Evolutionary conservation across 768 basidiomycete genomes (phyloP), one percentile per base, ranked within the genome.

Genomic region (Aureoboletus auriporus): DNA sequence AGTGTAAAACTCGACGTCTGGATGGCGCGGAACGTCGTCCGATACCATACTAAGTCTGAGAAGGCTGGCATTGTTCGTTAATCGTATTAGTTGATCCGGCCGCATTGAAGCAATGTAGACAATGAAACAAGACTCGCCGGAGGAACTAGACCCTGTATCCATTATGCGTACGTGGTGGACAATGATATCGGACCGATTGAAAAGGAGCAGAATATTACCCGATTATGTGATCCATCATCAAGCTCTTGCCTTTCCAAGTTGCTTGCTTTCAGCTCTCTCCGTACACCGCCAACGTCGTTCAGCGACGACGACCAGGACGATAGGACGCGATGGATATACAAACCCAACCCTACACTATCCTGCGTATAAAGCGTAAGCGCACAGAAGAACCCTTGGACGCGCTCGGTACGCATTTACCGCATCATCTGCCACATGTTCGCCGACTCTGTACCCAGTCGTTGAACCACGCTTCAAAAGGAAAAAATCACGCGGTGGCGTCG

Each of bases 361-460:
- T 91, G 29, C 80, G 89, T 29, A 89, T 91, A 66, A 91, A 91
- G 64, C 77, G 89, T 30, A 90, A 89, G 60, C 75, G 89, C 20
- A 85, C 79, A 31, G 89, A 91, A 55, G 89, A 89, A 59, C 86
- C 89, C 31, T 71, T 90, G 40, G 89, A 91, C 68, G 89, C 85
- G 31, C 72, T 91, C 54, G 84, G 89, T 85, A 70, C 57, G 73
- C 65, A 34, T 52, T 41, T 47, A 27, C 44, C 54, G 40, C 49
- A 47, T 41, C n/a, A 30, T 39, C 46, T 47, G 44, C 35, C 47
- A 39, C 46, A 42, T 42, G 48, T 51, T 52, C 53, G 30, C 55
- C 59, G 33, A 54, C 42, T 13, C 51, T 49, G 37, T 42, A 42
- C 41, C 12, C 52, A 85, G 84, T 86, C 39, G 73, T 88, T 52